Percentiles rank a stretch among this genome's conserved stretches.
Evolutionary conservation across 805 yeast species (phyloP).

Genomic region (Lachancea nothofagi): DNA sequence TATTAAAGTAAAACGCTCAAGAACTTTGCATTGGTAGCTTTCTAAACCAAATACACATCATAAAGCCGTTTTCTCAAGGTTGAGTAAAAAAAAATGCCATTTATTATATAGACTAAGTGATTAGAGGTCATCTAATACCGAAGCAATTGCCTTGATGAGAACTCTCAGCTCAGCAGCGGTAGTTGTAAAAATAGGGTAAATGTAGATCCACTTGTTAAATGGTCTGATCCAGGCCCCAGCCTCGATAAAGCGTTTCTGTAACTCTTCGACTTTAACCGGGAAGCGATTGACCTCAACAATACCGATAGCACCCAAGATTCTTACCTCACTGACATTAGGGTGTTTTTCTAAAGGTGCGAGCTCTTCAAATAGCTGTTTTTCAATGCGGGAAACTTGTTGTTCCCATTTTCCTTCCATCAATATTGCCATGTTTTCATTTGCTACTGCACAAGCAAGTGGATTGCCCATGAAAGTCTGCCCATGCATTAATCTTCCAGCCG

Average conservation of each 20-base stretch:
- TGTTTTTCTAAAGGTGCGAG: slow-evolving; percentile 9
- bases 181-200: slow-evolving; percentile 27
- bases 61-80: no score
- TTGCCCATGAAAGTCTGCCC: slow-evolving; percentile 30
- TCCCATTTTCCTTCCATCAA: slow-evolving; percentile 21
- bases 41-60: no score
- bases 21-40: no score
- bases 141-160: background rate
- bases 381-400: slow-evolving; percentile 17
- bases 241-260: slow-evolving; percentile 14
- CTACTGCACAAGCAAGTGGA: slow-evolving; percentile 26
- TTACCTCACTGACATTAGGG: slow-evolving; percentile 15
- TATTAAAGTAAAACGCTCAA: no score
- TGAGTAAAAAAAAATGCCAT: no score
- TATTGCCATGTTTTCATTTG: slow-evolving; percentile 20
- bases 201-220: slow-evolving; percentile 20
- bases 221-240: slow-evolving; percentile 23
- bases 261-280: slow-evolving; percentile 3
- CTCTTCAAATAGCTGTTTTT: slow-evolving; percentile 16
- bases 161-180: slow-evolving; percentile 11
- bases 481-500: slow-evolving; percentile 26
- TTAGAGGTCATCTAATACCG: slow-evolving; percentile 4
- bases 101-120: no score
- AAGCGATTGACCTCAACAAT: slow-evolving; percentile 15
- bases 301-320: slow-evolving; percentile 23